phyloP scores from a whole-genome alignment of 1,284 basidiomycete species.

The Trichosporon sp. region DNA sequence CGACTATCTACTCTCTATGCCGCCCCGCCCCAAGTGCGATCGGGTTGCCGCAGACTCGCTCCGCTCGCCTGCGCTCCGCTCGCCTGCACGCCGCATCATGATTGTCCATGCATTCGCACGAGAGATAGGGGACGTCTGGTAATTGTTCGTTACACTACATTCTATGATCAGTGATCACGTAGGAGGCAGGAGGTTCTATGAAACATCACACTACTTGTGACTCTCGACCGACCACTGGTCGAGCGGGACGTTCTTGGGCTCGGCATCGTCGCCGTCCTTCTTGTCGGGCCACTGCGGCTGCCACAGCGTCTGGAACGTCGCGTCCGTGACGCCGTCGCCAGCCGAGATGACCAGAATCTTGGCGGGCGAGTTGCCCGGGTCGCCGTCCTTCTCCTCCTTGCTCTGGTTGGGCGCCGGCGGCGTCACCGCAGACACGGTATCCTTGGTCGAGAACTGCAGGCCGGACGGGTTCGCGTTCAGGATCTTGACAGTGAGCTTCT shows the following conservation, averaged over 20 bases:
- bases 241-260: slow-evolving; percentile 58
- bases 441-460: slow-evolving; percentile 41
- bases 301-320: slow-evolving; percentile 62
- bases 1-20: no score
- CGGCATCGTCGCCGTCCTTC: slow-evolving; percentile 59
- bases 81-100: neutral
- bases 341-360: slow-evolving; percentile 74
- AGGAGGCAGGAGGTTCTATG: neutral
- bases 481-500: slow-evolving; percentile 55
- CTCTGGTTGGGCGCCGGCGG: slow-evolving; percentile 38
- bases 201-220: slow-evolving; percentile 49
- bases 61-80: neutral
- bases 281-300: slow-evolving; percentile 76
- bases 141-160: slow-evolving; percentile 6
- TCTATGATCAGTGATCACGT: neutral
- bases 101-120: slow-evolving; percentile 1
- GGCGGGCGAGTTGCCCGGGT: slow-evolving; percentile 73
- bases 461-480: slow-evolving; percentile 53
- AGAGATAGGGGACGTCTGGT: neutral
- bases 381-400: slow-evolving; percentile 38
- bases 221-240: slow-evolving; percentile 67
- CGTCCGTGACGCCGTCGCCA: slow-evolving; percentile 63
- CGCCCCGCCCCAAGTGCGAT: no score
- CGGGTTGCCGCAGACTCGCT: neutral
- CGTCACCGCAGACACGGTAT: slow-evolving; percentile 37